Percentiles rank a stretch among this genome's conserved stretches.
Evolutionary conservation across 2,329 filamentous ascomycete species (phyloP).

Genomic region (Neofusicoccum sp.): DNA sequence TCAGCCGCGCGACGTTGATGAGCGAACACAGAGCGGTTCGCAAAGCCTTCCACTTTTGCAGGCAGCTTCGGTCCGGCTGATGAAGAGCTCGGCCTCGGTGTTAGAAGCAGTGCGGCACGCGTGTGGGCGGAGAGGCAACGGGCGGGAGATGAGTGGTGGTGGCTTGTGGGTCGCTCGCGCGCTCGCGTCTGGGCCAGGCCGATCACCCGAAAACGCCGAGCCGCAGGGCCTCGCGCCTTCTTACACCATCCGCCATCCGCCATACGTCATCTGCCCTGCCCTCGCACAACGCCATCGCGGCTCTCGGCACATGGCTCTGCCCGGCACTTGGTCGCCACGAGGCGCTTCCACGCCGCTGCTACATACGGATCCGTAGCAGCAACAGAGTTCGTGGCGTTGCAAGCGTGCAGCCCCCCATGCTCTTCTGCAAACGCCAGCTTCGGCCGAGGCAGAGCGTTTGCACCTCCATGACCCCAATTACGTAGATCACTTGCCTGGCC

Average conservation of each 20-base stretch:
- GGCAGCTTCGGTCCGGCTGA: too few relatives aligned
- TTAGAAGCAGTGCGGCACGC: not conserved
- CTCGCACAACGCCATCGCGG: not conserved
- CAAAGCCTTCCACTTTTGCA: too few relatives aligned
- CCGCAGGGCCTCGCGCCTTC: not conserved
- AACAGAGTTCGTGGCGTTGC: not conserved
- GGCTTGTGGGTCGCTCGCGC: too few relatives aligned
- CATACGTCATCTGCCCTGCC: conserved; percentile 1
- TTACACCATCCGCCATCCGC: not conserved
- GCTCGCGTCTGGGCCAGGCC: not conserved
- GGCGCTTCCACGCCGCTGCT: not conserved
- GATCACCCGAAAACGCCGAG: not conserved
- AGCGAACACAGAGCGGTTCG: too few relatives aligned
- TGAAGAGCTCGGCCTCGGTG: not conserved
- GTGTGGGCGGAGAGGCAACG: too few relatives aligned
- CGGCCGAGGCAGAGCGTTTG: not conserved
- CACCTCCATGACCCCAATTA: not conserved
- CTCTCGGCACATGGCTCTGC: not conserved
- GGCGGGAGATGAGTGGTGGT: too few relatives aligned
- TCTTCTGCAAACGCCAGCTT: not conserved
- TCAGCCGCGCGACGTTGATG: too few relatives aligned
- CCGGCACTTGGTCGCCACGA: not conserved
- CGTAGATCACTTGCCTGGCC: not conserved
- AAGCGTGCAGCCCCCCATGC: too few relatives aligned
- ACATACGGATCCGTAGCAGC: too few relatives aligned